Evolutionary conservation across 1,139 yeast species (phyloP).

Genomic region (Pichia sp.): DNA sequence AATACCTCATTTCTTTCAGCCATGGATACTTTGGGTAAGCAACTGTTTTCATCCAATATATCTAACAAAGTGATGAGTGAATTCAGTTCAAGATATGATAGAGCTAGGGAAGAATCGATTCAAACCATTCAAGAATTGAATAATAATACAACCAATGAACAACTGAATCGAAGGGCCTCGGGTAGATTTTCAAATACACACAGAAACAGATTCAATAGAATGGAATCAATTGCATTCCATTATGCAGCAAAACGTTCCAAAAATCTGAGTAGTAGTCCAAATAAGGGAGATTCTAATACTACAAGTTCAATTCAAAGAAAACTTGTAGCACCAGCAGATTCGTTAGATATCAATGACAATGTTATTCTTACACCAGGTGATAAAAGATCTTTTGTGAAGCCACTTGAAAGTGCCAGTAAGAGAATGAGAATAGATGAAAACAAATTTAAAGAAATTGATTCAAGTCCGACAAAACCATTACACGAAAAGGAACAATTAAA

Average conservation of each 20-base stretch:
- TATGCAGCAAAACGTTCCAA: slow-evolving; percentile 28
- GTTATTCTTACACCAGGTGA: slow-evolving; percentile 25
- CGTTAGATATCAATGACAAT: neutral
- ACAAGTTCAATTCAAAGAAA: slow-evolving; percentile 10
- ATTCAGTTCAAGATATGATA: slow-evolving; percentile 30
- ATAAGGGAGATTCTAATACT: neutral
- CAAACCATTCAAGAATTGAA: slow-evolving; percentile 25
- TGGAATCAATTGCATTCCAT: slow-evolving; percentile 36
- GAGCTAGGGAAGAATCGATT: slow-evolving; percentile 29
- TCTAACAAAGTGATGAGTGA: slow-evolving; percentile 33
- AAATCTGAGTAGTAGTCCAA: neutral
- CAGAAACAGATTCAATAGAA: slow-evolving; percentile 29
- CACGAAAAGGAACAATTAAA: slow-evolving; percentile 25
- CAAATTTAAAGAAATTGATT: slow-evolving; percentile 27
- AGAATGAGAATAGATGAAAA: slow-evolving; percentile 26
- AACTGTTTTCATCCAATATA: slow-evolving; percentile 32
- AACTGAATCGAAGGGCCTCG: slow-evolving; percentile 27
- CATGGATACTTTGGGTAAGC: slow-evolving; percentile 29
- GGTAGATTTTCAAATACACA: slow-evolving; percentile 28
- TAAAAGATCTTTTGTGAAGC: slow-evolving; percentile 22
- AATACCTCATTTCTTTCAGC: slow-evolving; percentile 27
- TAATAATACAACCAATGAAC: slow-evolving; percentile 24
- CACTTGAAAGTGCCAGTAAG: slow-evolving; percentile 31
- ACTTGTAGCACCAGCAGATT: slow-evolving; percentile 8
- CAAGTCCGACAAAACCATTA: slow-evolving; percentile 30